These are phyloP conservation scores for Calocera viscosa DNA, from an alignment of 768 basidiomycete species.

Conservation along the genomic window DNA sequence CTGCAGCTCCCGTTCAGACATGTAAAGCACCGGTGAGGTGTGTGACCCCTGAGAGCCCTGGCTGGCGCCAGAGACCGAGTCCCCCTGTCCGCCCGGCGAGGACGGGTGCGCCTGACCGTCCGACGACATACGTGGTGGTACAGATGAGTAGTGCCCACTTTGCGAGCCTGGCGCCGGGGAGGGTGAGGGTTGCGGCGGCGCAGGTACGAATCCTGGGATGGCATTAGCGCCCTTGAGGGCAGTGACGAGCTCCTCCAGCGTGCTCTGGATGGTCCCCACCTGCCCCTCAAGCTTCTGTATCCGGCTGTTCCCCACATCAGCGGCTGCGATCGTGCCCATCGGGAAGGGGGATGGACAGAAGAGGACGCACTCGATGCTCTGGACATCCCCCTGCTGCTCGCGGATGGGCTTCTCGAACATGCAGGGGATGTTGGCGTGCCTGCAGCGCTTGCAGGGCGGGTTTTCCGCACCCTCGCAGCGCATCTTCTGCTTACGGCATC, in stretches of 20 bases:
- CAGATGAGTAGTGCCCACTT: slow-evolving; percentile 10
- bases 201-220: neutral
- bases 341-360: neutral
- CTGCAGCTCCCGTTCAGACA: neutral
- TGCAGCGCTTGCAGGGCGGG: slow-evolving; percentile 89
- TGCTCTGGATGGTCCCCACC: slow-evolving; percentile 51
- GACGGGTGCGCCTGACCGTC: neutral
- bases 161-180: slow-evolving; percentile 13
- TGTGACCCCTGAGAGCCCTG: slow-evolving; percentile 6
- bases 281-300: neutral
- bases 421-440: slow-evolving; percentile 80
- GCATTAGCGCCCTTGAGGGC: slow-evolving; percentile 46
- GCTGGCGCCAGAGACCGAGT: neutral
- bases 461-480: slow-evolving; percentile 91
- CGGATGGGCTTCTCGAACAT: slow-evolving; percentile 88
- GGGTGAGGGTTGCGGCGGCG: slow-evolving; percentile 11
- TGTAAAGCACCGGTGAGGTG: neutral
- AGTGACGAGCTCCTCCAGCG: slow-evolving; percentile 64
- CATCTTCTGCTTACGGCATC: slow-evolving; percentile 95
- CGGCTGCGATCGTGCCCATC: neutral
- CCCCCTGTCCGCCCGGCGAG: neutral
- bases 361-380: slow-evolving; percentile 65
- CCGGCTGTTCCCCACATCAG: slow-evolving; percentile 15
- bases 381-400: slow-evolving; percentile 34
- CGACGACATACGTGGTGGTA: neutral